A percentile compares a stretch with the other conserved stretches of the same genome.
Evolutionary conservation across 768 basidiomycete genomes (phyloP).

Genomic region (Imleria badia): DNA sequence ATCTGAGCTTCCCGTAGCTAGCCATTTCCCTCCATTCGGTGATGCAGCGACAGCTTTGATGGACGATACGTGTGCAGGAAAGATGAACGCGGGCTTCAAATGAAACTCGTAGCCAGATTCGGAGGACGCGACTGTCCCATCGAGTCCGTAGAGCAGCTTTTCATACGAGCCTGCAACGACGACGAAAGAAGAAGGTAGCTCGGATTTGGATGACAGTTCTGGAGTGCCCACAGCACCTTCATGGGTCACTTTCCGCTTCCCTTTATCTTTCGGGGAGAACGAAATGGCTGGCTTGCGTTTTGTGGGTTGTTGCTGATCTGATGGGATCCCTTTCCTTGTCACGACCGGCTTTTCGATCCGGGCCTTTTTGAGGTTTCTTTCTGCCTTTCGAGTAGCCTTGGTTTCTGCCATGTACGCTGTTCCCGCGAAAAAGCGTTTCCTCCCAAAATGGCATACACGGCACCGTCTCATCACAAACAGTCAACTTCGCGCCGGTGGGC

Average conservation of each 20-base stretch:
- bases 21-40: constrained; percentile 90
- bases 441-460: neutral
- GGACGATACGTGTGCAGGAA: constrained; percentile 94
- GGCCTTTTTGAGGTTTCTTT: constrained; percentile 25
- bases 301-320: neutral
- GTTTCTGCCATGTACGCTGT: constrained; percentile 18
- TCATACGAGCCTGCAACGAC: constrained; percentile 94
- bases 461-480: too few relatives aligned
- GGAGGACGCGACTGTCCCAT: constrained; percentile 51
- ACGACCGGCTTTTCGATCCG: constrained; percentile 17
- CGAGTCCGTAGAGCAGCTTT: constrained; percentile 89
- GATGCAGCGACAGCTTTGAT: constrained; percentile 90
- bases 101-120: constrained; percentile 34
- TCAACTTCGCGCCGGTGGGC: too few relatives aligned
- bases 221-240: neutral
- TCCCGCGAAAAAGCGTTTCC: neutral
- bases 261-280: constrained; percentile 31
- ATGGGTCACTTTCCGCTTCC: constrained; percentile 21
- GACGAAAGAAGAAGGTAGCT: constrained; percentile 68
- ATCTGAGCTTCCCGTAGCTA: constrained; percentile 94
- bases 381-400: constrained; percentile 18
- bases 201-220: constrained; percentile 7
- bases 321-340: neutral
- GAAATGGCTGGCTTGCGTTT: constrained; percentile 2
- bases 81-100: constrained; percentile 86